Conservation (phyloP, 345 rosid species). For the Syzygium aqueum region DNA sequence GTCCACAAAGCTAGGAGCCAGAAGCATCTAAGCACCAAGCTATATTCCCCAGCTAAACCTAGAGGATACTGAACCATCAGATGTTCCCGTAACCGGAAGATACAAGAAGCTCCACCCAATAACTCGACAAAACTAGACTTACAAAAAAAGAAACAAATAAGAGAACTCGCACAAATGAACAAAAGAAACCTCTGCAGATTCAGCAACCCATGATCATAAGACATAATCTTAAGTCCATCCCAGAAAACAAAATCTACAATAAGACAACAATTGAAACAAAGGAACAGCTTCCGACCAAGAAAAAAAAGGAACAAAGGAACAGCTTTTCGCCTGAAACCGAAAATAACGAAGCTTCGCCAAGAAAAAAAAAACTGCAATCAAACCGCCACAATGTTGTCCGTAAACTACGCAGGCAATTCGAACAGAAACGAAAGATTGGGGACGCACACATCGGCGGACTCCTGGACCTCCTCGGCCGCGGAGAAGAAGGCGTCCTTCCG, state of each 20-base stretch:
- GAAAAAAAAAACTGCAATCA: neutral
- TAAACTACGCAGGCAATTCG: neutral
- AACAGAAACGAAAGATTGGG: neutral
- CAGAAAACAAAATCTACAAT: neutral
- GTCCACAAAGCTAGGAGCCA: neutral
- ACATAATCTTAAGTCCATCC: neutral
- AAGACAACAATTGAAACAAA: neutral
- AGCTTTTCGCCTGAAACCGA: neutral
- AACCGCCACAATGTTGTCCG: neutral
- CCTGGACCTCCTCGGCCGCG: slow-evolving; percentile 94
- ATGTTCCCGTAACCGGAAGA: neutral
- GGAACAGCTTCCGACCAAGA: neutral
- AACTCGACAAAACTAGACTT: neutral
- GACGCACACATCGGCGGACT: slow-evolving; percentile 76
- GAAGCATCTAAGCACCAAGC: neutral
- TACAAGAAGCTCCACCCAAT: neutral
- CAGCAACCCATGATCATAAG: neutral
- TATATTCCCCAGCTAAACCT: neutral
- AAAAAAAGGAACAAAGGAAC: neutral
- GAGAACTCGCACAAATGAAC: neutral
- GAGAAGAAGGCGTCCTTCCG: slow-evolving; percentile 78
- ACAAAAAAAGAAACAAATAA: neutral
- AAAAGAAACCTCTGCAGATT: neutral
- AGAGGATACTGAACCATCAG: neutral
- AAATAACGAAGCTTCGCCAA: neutral